These are phyloP conservation scores for Malania oleifera DNA, from an alignment of 164 flowering plant species.

Conservation along the genomic window DNA sequence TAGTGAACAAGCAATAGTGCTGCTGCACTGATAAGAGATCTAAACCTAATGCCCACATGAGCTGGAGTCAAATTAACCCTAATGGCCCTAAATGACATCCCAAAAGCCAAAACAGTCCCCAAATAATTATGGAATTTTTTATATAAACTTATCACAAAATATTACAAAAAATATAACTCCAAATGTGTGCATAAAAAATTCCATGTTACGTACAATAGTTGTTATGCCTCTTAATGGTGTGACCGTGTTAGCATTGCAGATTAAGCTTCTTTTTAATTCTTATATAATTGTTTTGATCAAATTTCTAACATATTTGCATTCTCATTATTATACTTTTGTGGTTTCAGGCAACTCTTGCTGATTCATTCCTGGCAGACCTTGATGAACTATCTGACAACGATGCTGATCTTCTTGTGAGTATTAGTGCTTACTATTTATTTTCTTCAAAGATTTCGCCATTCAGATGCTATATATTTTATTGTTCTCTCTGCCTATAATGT, in stretches of 20 bases:
- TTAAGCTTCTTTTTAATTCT: neutral
- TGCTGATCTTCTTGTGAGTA: conserved; percentile 52
- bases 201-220: neutral
- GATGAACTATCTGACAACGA: conserved; percentile 93
- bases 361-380: conserved; percentile 91
- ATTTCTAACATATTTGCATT: neutral
- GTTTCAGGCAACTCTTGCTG: conserved; percentile 80
- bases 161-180: too few species aligned
- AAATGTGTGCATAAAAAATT: too few species aligned
- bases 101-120: too few species aligned
- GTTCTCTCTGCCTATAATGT: neutral
- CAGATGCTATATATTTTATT: neutral
- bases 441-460: neutral
- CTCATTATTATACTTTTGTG: neutral
- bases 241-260: neutral
- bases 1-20: too few species aligned
- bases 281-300: neutral
- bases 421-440: neutral
- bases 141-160: too few species aligned
- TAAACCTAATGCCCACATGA: too few species aligned
- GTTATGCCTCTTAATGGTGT: neutral
- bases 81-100: too few species aligned
- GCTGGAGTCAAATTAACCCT: too few species aligned
- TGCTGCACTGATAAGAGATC: too few species aligned
- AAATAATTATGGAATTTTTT: too few species aligned